Percentiles rank a stretch among this genome's conserved stretches.
These are phyloP conservation scores for Acanthamoeba lenticulata DNA, from an alignment of 208 protist species.

Conservation along the genomic window DNA sequence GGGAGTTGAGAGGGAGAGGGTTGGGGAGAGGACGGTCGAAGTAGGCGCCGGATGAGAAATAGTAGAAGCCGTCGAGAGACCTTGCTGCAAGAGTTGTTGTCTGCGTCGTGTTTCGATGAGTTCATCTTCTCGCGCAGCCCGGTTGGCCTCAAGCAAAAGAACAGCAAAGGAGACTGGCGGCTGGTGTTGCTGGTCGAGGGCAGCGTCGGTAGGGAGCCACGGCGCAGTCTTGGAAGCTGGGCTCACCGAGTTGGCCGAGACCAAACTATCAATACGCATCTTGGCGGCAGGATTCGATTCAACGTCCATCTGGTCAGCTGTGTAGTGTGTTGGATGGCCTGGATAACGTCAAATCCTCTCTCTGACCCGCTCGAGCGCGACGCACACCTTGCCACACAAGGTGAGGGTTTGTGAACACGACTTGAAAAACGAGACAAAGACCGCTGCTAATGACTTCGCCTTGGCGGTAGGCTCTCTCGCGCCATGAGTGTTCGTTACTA, in stretches of 20 bases:
- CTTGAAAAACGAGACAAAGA: no score
- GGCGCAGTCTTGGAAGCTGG: not conserved
- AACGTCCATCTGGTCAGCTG: not conserved
- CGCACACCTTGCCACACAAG: no score
- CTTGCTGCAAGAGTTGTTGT: not conserved
- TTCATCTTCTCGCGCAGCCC: not conserved
- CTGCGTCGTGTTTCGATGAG: not conserved
- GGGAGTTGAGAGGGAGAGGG: not conserved
- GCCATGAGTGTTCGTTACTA: conserved; percentile 8
- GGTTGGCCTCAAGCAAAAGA: not conserved
- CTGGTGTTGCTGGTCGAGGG: not conserved
- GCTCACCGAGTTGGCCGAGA: conserved; percentile 7
- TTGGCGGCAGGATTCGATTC: not conserved
- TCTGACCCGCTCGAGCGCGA: no score
- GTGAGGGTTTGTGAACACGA: no score
- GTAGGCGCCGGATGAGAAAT: not conserved
- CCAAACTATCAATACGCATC: not conserved
- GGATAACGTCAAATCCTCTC: no score
- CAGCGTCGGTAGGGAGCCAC: not conserved
- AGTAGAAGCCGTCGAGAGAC: not conserved
- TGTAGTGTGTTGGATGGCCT: not conserved
- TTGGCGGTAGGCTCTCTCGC: not conserved
- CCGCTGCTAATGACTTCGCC: no score
- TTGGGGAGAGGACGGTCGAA: not conserved
- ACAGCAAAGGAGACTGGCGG: not conserved